Percentiles rank a stretch among this genome's conserved stretches.
These are phyloP conservation scores for Zhuliangozyma blackwelliae DNA, from an alignment of 1,139 yeast species.

Conservation along the genomic window DNA sequence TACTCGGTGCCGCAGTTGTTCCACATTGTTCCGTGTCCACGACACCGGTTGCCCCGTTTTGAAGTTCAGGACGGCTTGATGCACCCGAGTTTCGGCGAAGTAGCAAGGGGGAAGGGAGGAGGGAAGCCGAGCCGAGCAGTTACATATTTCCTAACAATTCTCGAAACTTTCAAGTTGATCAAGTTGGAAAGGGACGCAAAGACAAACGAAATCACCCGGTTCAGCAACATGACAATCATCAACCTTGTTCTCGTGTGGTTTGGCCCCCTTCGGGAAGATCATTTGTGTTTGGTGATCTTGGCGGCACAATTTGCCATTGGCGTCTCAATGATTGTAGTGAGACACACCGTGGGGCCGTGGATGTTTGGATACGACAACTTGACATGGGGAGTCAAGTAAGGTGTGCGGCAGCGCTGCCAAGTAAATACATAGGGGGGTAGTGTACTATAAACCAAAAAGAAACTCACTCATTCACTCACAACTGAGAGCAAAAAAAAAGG, in stretches of 20 bases:
- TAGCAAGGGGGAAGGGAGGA: constrained; percentile 1
- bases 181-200: constrained; percentile 36
- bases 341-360: constrained; percentile 86
- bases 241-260: constrained; percentile 77
- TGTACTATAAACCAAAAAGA: no score
- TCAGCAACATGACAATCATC: constrained; percentile 83
- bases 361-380: constrained; percentile 87
- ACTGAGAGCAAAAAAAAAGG: no score
- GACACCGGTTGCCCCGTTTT: constrained; percentile 86
- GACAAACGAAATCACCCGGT: constrained; percentile 34
- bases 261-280: constrained; percentile 88
- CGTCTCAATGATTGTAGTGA: constrained; percentile 55
- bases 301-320: constrained; percentile 64
- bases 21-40: constrained; percentile 84
- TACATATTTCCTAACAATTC: constrained; percentile 20
- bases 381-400: constrained; percentile 39
- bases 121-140: no score
- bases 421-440: no score
- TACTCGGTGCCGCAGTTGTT: constrained; percentile 90
- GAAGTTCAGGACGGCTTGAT: constrained; percentile 63
- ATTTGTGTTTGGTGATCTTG: constrained; percentile 57
- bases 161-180: constrained; percentile 48
- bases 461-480: no score
- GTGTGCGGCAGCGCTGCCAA: no score
- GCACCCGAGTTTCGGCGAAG: constrained; percentile 56